Percentiles rank a stretch among this genome's conserved stretches.
Conservation (phyloP, 352 stramenopile species). For the Saprolegnia parasitica region DNA sequence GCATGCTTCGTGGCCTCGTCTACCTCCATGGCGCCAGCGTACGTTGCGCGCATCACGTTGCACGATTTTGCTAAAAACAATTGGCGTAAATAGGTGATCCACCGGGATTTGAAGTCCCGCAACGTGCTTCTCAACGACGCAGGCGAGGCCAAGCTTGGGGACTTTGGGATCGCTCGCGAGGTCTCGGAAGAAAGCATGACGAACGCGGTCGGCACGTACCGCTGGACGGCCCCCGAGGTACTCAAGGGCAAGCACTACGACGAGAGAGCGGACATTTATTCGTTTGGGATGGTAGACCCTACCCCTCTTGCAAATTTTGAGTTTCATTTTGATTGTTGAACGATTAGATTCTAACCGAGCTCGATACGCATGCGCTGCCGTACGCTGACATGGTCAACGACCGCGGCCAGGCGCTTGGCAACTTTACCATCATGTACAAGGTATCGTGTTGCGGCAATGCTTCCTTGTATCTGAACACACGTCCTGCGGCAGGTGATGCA, state of each 20-base stretch:
- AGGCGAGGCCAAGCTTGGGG: conserved; percentile 17
- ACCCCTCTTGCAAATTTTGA: background rate
- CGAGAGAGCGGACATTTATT: conserved; percentile 29
- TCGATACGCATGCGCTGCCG: conserved; percentile 27
- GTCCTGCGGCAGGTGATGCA: conserved; percentile 17
- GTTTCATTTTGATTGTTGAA: background rate
- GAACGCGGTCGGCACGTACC: conserved; percentile 24
- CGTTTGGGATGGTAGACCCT: conserved; percentile 24
- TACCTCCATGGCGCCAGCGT: conserved; percentile 21
- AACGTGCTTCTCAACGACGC: conserved; percentile 25
- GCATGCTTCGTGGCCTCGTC: conserved; percentile 10
- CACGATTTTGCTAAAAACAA: background rate
- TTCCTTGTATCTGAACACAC: background rate
- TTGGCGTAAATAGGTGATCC: conserved; percentile 28
- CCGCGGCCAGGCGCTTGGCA: conserved; percentile 18
- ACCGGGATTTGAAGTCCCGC: conserved; percentile 22
- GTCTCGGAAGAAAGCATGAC: conserved; percentile 26
- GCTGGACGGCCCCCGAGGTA: conserved; percentile 26
- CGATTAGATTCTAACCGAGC: conserved; percentile 20
- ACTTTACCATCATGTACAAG: conserved; percentile 30
- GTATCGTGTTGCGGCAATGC: background rate
- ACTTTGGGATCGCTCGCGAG: conserved; percentile 27
- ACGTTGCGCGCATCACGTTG: background rate
- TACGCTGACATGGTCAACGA: conserved; percentile 15
- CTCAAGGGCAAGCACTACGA: conserved; percentile 28